Percentiles rank a stretch among this genome's conserved stretches.
phyloP scores from a whole-genome alignment of 2,329 filamentous ascomycete genomes.

The Pseudocercospora ulei region DNA sequence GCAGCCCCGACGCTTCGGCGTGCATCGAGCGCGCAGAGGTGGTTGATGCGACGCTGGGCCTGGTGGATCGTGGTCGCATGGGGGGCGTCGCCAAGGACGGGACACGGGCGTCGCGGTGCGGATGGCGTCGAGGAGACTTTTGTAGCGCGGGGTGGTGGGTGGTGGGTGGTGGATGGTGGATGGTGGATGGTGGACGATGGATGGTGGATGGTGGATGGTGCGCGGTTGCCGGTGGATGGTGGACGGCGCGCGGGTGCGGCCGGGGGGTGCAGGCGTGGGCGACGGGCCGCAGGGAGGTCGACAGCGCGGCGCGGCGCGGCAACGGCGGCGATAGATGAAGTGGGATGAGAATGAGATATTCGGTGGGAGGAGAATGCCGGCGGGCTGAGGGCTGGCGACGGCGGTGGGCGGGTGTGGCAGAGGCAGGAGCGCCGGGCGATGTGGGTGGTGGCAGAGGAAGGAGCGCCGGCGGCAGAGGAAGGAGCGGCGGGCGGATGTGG shows the following conservation, averaged over 20 bases:
- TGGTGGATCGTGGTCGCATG: slow-evolving; percentile 20
- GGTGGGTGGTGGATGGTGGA: slow-evolving; percentile 3
- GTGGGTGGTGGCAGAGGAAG: too few relatives aligned
- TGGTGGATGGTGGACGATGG: too few relatives aligned
- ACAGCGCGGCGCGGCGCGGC: slow-evolving; percentile 7
- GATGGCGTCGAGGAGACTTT: slow-evolving; percentile 8
- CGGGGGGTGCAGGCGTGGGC: slow-evolving; percentile 1
- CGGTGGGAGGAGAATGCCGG: too few relatives aligned
- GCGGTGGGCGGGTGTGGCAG: too few relatives aligned
- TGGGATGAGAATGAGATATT: too few relatives aligned
- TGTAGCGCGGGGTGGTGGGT: not conserved
- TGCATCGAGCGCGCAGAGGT: slow-evolving; percentile 25
- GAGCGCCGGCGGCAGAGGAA: too few relatives aligned
- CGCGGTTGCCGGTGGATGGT: too few relatives aligned
- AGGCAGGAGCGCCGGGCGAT: too few relatives aligned
- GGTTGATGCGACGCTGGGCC: slow-evolving; percentile 23
- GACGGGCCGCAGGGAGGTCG: not conserved
- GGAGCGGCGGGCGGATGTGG: too few relatives aligned
- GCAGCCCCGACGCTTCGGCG: slow-evolving; percentile 19
- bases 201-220: too few relatives aligned
- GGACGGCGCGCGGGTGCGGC: slow-evolving; percentile 4
- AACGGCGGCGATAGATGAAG: too few relatives aligned
- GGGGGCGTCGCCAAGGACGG: slow-evolving; percentile 13
- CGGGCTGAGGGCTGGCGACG: too few relatives aligned
- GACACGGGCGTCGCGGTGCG: slow-evolving; percentile 12